phyloP scores from a whole-genome alignment of 2,329 filamentous ascomycete genomes.

The Colletotrichum cuscutae region DNA sequence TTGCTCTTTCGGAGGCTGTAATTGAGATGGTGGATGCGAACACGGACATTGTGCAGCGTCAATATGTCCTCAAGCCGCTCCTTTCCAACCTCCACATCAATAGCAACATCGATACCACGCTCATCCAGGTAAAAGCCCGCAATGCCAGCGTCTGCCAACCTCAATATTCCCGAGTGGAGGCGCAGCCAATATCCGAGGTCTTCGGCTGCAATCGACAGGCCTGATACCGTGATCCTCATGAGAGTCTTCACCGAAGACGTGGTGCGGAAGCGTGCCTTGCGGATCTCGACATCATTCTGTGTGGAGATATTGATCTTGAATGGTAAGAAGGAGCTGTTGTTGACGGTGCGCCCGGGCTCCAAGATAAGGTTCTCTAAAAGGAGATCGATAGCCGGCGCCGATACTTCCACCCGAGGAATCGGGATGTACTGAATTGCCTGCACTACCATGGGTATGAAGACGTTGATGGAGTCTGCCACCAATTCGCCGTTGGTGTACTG shows the following conservation, averaged over 20 bases:
- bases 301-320: constrained; percentile 85
- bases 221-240: constrained; percentile 82
- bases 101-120: constrained; percentile 84
- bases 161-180: constrained; percentile 79
- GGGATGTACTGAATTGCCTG: constrained; percentile 86
- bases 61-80: constrained; percentile 85
- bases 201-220: constrained; percentile 84
- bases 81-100: constrained; percentile 85
- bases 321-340: constrained; percentile 88
- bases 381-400: constrained; percentile 84
- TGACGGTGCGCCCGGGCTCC: constrained; percentile 86
- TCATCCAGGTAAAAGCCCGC: constrained; percentile 88
- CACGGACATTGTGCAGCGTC: constrained; percentile 78
- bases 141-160: constrained; percentile 84
- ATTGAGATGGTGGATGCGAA: constrained; percentile 87
- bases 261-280: constrained; percentile 79
- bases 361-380: constrained; percentile 91
- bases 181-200: constrained; percentile 93
- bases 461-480: constrained; percentile 78
- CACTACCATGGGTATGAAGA: constrained; percentile 83
- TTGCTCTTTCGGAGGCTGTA: constrained; percentile 81
- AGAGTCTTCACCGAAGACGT: constrained; percentile 74
- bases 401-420: constrained; percentile 89
- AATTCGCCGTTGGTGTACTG: constrained; percentile 76
- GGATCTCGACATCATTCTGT: constrained; percentile 86